Base-by-base conservation (phyloP, 2,329 filamentous ascomycete genomes). In the Trichoderma atrobrunneum region DNA sequence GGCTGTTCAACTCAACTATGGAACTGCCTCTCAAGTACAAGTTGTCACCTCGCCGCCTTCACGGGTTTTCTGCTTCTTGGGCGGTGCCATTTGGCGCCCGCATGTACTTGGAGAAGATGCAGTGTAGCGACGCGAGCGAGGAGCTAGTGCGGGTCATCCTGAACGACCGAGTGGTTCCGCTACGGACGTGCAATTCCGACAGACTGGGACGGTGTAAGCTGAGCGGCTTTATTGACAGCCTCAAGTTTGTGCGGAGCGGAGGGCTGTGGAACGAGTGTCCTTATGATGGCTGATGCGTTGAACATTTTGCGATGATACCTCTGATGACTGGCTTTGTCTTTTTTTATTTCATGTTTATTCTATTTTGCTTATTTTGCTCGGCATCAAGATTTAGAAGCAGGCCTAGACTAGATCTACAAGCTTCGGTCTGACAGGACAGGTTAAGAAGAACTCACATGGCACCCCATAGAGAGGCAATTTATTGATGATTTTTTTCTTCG, bases 101-200 rank as follows among this genome's bases (percentile, higher is more conserved):
- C 68, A 88, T 94, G 81, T 97, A 97, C 80, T 89, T 98, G 43
- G 95, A 98, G 86, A 96, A 95, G 86, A 90, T 97, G 88, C 82
- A 81, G 54, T 98, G 95, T 80, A 78, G 67, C 30, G 59, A 59
- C 16, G 30, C 54, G 16, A 61, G 81, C 2, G 89, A 93, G 78
- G 92, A 96, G 80, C 84, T 92, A 67, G 93, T 98, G 12, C 87
- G 95, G 48, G 86, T 97, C 5, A 82, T 98, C 72, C 84, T 98
- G 43, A 97, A 98, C 81, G 94, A 97, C 78, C 87, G 93, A 28
- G 93, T 97, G 2, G 85, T 95, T 72, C 89, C 90, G 12, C 81
- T 97, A 71, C 83, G 88, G 75, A 90, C 87, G 63, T 98, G 95
- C 80, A 86, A 85, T 12, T 90, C 86, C 4, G 94, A 97, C 81